Evolutionary conservation across 108 stramenopile species (phyloP).

Genomic region (Poteriospumella lacustris): DNA sequence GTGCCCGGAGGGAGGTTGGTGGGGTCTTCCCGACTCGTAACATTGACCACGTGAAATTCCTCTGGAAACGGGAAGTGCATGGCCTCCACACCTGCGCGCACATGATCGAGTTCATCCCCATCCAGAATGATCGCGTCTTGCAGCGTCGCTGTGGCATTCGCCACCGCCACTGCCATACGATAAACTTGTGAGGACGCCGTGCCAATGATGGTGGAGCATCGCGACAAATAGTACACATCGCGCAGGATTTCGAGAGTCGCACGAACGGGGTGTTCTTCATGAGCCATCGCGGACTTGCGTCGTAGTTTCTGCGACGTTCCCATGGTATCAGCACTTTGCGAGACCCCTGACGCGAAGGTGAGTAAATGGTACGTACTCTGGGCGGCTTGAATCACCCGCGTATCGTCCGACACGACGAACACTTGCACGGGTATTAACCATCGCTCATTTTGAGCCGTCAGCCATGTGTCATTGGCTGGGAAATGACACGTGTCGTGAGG

Average conservation of each 20-base stretch:
- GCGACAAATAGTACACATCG: neutral
- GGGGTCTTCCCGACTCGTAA: too few species aligned
- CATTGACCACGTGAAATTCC: too few species aligned
- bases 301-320: neutral
- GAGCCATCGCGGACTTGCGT: too few species aligned
- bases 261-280: neutral
- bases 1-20: too few species aligned
- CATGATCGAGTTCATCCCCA: neutral
- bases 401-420: neutral
- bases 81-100: neutral
- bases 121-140: neutral
- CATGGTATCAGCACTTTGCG: neutral
- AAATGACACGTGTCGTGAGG: too few species aligned
- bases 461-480: too few species aligned
- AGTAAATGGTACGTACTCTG: too few species aligned
- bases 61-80: constrained; percentile 11
- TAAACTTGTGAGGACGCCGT: neutral
- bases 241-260: constrained; percentile 1
- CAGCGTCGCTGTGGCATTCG: neutral
- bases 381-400: neutral
- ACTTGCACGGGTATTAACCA: neutral
- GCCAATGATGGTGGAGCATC: neutral
- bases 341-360: too few species aligned
- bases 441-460: neutral
- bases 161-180: constrained; percentile 4